A percentile compares a stretch with the other conserved stretches of the same genome.
Evolutionary conservation across 2,329 filamentous ascomycete genomes (phyloP).

Genomic region (Epichloe coenophiala): DNA sequence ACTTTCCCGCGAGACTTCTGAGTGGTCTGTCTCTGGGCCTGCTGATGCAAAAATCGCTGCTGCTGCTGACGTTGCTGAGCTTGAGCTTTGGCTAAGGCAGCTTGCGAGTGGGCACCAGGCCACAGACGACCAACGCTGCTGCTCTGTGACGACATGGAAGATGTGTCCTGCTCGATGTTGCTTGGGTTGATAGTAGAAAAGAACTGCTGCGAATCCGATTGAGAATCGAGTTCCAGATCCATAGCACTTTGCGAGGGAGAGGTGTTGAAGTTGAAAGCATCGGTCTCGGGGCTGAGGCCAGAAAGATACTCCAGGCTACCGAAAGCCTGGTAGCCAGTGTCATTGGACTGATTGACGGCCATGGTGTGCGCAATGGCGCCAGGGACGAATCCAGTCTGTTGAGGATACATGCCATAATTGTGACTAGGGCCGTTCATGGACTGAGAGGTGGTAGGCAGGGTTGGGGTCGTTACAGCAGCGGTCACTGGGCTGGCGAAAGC

Average conservation of each 20-base stretch:
- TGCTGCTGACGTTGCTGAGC: conserved; percentile 55
- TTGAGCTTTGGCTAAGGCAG: conserved; percentile 61
- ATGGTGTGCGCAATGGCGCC: conserved; percentile 71
- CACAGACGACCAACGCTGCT: conserved; percentile 61
- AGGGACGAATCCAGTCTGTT: conserved; percentile 84
- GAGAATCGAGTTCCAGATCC: conserved; percentile 45
- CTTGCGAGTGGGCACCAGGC: conserved; percentile 88
- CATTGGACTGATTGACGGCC: conserved; percentile 54
- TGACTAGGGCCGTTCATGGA: conserved; percentile 73
- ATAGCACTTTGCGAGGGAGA: conserved; percentile 46
- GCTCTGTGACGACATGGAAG: conserved; percentile 35
- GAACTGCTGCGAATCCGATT: conserved; percentile 48
- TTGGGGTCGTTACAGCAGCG: conserved; percentile 40
- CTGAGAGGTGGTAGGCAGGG: conserved; percentile 41
- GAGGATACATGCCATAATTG: conserved; percentile 89
- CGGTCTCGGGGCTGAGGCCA: conserved; percentile 46
- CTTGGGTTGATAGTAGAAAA: conserved; percentile 58
- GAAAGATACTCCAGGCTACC: conserved; percentile 38
- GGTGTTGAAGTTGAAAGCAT: conserved; percentile 61
- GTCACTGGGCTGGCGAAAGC: conserved; percentile 38
- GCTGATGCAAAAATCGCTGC: conserved; percentile 34
- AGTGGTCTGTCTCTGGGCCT: conserved; percentile 34
- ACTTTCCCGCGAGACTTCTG: conserved; percentile 37
- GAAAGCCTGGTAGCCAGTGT: conserved; percentile 38
- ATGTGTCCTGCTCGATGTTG: conserved; percentile 49